Evolutionary conservation across 139 green algal genomes (phyloP), one percentile per base, ranked within the genome.

Genomic region (Micractinium conductrix): DNA sequence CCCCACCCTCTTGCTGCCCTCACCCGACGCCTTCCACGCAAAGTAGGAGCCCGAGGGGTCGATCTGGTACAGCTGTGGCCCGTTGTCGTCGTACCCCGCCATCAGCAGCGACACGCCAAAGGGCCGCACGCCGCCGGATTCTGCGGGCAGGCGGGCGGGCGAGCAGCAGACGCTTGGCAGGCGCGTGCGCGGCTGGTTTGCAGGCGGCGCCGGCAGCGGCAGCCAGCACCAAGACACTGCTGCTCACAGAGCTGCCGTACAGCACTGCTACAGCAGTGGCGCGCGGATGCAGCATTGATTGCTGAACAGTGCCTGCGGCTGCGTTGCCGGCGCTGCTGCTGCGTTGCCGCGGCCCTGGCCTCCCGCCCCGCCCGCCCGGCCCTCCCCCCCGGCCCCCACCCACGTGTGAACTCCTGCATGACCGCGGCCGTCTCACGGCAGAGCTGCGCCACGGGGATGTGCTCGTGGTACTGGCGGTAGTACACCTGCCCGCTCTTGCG

Each of bases 351-450:
- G n/a, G n/a, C 48, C 48, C 10, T 58, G 55, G 17, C 55, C 5
- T 14, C n/a, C 63, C n/a, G 1, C 35, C 12, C 37, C 10, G 43
- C 71, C 33, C 48, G 16, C n/a, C 48, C 50, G 4, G 6, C 30
- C 44, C 4, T 5, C 74, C 48, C 6, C 17, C 48, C 30, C n/a
- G 8, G 2, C 33, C 53, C 35, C 10, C 74, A 33, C n/a, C 35
- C 80, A 98, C 95, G 97, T 87, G 97, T 99, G 92, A 98, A 99
- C 84, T 99, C 97, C 89, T 99, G 97, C 97, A 99, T 99, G 40
- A 99, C 96, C n/a, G 97, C 92, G 44, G 97, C 97, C 12, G 91
- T 96, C 85, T 99, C 97, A 42, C 97, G 87, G 45, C 98, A 95
- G 1, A 99, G 94, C 91, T 99, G 97, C 48, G 97, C 94, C 42